phyloP scores from a whole-genome alignment of 164 flowering plant genomes.

The Brasenia schreberi region DNA sequence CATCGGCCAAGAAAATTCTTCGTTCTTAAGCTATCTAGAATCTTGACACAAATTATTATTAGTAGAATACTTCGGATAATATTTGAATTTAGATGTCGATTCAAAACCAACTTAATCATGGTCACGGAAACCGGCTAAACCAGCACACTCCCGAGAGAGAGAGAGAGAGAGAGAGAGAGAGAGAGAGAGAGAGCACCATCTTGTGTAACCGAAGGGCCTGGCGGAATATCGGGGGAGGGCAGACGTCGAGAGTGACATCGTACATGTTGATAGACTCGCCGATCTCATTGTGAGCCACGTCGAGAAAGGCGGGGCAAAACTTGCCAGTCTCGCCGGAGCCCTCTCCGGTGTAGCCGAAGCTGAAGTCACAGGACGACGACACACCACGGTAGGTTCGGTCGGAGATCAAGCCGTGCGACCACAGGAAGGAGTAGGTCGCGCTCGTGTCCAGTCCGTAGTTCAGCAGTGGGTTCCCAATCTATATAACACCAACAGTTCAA shows the following conservation, averaged over 20 bases:
- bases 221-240: conserved; percentile 4
- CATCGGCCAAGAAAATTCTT: too few species aligned
- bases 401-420: conserved; percentile 5
- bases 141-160: neutral
- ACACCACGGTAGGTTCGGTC: conserved; percentile 1
- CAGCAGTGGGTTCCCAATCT: conserved; percentile 3
- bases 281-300: neutral
- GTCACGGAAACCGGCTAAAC: neutral
- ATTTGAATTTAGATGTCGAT: too few species aligned
- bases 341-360: conserved; percentile 2
- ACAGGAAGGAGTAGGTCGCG: conserved; percentile 5
- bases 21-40: too few species aligned
- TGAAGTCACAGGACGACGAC: neutral
- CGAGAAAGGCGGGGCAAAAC: conserved; percentile 1
- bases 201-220: conserved; percentile 1
- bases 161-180: conserved; percentile 1
- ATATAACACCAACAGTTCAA: neutral
- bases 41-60: too few species aligned
- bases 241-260: conserved; percentile 4
- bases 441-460: conserved; percentile 4
- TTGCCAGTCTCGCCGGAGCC: neutral
- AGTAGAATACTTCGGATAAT: too few species aligned
- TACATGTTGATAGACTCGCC: conserved; percentile 4
- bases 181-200: conserved; percentile 3
- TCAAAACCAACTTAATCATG: too few species aligned